phyloP scores from a whole-genome alignment of 1,284 basidiomycete genomes.

The Moesziomyces aphidis region DNA sequence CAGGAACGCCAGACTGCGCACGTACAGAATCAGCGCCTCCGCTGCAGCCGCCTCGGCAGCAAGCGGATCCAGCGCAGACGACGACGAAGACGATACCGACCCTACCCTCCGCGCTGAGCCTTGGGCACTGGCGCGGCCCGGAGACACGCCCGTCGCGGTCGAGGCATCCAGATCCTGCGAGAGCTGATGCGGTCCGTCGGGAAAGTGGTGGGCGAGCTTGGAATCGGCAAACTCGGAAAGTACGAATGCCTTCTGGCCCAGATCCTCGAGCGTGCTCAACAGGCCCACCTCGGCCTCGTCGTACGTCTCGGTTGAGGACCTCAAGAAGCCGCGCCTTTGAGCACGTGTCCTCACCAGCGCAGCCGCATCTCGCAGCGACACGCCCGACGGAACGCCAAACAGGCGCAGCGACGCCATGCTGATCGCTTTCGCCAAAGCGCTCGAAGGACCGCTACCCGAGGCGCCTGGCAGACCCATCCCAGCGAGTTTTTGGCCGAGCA shows the following conservation, averaged over 20 bases:
- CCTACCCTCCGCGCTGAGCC: slow-evolving; percentile 22
- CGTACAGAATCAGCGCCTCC: slow-evolving; percentile 88
- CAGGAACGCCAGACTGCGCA: slow-evolving; percentile 90
- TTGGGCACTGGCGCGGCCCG: slow-evolving; percentile 21
- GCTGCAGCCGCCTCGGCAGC: slow-evolving; percentile 70
- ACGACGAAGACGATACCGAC: slow-evolving; percentile 40
- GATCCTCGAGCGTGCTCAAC: slow-evolving; percentile 80
- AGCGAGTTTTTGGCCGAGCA: slow-evolving; percentile 39
- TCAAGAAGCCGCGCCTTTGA: slow-evolving; percentile 45
- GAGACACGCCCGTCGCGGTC: slow-evolving; percentile 27
- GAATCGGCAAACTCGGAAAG: slow-evolving; percentile 92
- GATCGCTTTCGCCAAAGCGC: slow-evolving; percentile 78
- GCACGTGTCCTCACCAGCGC: slow-evolving; percentile 63
- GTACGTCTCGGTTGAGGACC: slow-evolving; percentile 28
- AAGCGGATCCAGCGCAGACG: slow-evolving; percentile 35
- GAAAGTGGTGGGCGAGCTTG: slow-evolving; percentile 80
- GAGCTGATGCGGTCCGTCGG: slow-evolving; percentile 69
- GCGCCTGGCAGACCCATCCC: slow-evolving; percentile 21
- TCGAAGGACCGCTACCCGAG: slow-evolving; percentile 31
- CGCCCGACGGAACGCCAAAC: slow-evolving; percentile 76
- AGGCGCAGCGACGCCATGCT: slow-evolving; percentile 90
- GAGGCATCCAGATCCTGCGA: slow-evolving; percentile 35
- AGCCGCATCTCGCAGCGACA: slow-evolving; percentile 56
- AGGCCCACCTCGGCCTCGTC: slow-evolving; percentile 77
- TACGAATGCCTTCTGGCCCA: slow-evolving; percentile 94